Conservation (phyloP, 2,329 filamentous ascomycete species). For the Elsinoe arachidis region DNA sequence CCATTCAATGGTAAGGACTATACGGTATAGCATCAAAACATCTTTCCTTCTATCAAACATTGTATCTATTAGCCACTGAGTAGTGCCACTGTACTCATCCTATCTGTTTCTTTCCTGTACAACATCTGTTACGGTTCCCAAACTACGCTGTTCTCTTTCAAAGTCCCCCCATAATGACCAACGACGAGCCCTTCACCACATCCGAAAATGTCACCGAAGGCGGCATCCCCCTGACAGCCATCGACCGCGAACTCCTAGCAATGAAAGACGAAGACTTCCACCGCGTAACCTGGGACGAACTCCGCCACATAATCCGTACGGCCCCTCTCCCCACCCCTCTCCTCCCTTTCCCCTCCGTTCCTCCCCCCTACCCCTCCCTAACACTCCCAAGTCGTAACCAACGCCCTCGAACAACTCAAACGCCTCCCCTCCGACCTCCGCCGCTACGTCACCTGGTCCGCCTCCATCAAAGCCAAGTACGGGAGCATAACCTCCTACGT, state of each 20-base stretch:
- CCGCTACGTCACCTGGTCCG: constrained; percentile 53
- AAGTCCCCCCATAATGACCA: not conserved
- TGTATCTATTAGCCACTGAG: not conserved
- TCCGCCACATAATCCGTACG: constrained; percentile 45
- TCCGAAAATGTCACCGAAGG: not conserved
- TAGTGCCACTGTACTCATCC: no score
- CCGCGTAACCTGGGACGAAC: constrained; percentile 44
- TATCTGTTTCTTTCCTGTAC: no score
- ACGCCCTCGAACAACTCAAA: constrained; percentile 48
- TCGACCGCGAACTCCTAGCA: constrained; percentile 41
- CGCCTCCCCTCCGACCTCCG: constrained; percentile 51
- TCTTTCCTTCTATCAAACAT: not conserved
- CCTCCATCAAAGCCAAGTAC: constrained; percentile 45
- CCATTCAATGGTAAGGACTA: not conserved
- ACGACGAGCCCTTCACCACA: constrained; percentile 11
- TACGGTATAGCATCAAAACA: no score
- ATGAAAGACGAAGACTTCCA: constrained; percentile 46
- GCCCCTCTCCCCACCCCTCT: constrained; percentile 2
- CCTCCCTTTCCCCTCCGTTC: constrained; percentile 9
- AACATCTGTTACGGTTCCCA: no score
- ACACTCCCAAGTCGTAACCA: constrained; percentile 27
- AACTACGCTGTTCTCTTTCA: no score
- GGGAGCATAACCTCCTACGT: constrained; percentile 51
- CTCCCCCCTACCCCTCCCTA: not conserved
- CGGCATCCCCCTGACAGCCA: constrained; percentile 40